Evolutionary conservation across 1,139 yeast genomes (phyloP).

Genomic region (Entelexis sorbosivorans): DNA sequence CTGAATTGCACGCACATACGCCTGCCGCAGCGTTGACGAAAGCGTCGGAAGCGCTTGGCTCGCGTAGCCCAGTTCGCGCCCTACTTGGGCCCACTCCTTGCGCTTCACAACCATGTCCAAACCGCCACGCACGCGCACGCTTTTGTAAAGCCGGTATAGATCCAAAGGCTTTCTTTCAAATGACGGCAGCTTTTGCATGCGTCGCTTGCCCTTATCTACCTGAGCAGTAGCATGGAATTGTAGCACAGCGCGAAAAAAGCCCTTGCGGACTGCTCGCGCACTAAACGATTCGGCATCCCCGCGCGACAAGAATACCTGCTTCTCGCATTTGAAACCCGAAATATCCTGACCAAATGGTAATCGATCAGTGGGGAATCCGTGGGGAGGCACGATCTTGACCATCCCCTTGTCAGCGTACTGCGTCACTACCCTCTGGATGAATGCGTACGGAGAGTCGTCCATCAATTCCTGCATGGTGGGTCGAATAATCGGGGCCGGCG

Average conservation of each 20-base stretch:
- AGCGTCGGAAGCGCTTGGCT: slow-evolving; percentile 61
- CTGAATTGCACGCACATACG: slow-evolving; percentile 32
- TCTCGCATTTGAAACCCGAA: slow-evolving; percentile 7
- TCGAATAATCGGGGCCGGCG: background rate
- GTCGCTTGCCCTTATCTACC: background rate
- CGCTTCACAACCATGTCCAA: slow-evolving; percentile 33
- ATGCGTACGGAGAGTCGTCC: background rate
- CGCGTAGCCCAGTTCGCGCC: slow-evolving; percentile 64
- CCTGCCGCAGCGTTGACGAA: slow-evolving; percentile 54
- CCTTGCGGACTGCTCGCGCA: slow-evolving; percentile 6
- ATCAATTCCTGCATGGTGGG: background rate
- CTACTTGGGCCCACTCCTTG: slow-evolving; percentile 39
- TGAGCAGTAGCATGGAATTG: slow-evolving; percentile 10
- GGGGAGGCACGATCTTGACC: slow-evolving; percentile 6
- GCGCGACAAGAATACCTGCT: slow-evolving; percentile 22
- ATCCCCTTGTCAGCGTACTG: slow-evolving; percentile 1
- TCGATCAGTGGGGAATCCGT: background rate
- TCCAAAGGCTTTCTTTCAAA: slow-evolving; percentile 34
- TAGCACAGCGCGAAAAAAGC: slow-evolving; percentile 16
- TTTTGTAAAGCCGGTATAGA: slow-evolving; percentile 30
- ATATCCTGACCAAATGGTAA: slow-evolving; percentile 15
- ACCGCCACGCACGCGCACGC: slow-evolving; percentile 34
- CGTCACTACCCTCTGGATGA: background rate
- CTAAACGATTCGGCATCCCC: background rate
- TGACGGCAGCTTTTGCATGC: slow-evolving; percentile 25